These are phyloP conservation scores for Serendipita sp. DNA, from an alignment of 1,284 basidiomycete genomes.

Conservation along the genomic window DNA sequence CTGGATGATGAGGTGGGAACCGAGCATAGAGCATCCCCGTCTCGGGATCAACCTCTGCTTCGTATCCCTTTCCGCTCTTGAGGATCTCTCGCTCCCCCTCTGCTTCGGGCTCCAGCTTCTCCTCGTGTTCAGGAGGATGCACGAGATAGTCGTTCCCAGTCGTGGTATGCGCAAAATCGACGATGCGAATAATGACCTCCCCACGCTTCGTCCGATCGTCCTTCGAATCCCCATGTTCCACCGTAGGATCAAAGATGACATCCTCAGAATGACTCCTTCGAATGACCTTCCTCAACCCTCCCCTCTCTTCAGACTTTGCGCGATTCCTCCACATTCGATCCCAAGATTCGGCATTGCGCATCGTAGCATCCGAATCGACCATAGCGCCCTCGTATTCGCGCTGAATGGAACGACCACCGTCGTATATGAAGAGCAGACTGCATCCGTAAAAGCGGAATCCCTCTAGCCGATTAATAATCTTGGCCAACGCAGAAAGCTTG, in stretches of 20 bases:
- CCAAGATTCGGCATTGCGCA: conserved; percentile 22
- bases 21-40: conserved; percentile 70
- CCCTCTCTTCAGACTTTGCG: background rate
- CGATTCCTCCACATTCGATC: conserved; percentile 11
- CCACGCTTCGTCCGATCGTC: conserved; percentile 48
- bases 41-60: conserved; percentile 61
- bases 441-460: conserved; percentile 98
- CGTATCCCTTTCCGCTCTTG: conserved; percentile 61
- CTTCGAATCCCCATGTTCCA: conserved; percentile 39
- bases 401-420: conserved; percentile 83
- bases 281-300: conserved; percentile 19
- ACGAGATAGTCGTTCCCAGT: conserved; percentile 85
- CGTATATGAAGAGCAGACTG: conserved; percentile 92
- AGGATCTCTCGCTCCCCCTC: conserved; percentile 27
- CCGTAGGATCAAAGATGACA: conserved; percentile 46
- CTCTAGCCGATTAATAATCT: conserved; percentile 74
- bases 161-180: conserved; percentile 98
- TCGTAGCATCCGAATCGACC: conserved; percentile 46
- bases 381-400: conserved; percentile 48
- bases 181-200: conserved; percentile 88
- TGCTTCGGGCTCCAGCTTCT: conserved; percentile 23
- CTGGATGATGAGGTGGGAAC: conserved; percentile 84
- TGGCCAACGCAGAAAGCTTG: conserved; percentile 87
- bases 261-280: conserved; percentile 67
- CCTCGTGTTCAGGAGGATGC: conserved; percentile 26